Evolutionary conservation across 495 filamentous ascomycete species (phyloP).

Genomic region (Copromyces sp.): DNA sequence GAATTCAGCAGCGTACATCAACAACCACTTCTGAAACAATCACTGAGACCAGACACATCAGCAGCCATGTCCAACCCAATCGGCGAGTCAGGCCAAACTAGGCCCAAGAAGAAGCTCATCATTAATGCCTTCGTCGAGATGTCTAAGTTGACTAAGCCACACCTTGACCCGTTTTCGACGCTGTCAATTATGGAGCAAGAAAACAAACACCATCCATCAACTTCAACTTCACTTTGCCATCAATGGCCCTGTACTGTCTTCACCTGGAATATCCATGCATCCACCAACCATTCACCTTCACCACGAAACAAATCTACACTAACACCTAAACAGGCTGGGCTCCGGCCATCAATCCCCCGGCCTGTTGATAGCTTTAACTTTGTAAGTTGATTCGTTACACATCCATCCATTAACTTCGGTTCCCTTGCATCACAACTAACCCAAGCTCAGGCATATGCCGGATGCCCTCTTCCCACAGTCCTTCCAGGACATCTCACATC

Average conservation of each 20-base stretch:
- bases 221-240: neutral
- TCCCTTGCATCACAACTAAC: conserved; percentile 4
- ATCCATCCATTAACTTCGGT: neutral
- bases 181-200: neutral
- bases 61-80: neutral
- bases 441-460: conserved; percentile 39
- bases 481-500: conserved; percentile 55
- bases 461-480: conserved; percentile 49
- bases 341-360: conserved; percentile 52
- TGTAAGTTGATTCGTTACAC: conserved; percentile 12
- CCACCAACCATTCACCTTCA: too few relatives aligned
- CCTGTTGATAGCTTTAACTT: conserved; percentile 46
- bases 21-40: neutral
- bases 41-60: neutral
- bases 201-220: neutral
- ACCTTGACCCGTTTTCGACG: neutral
- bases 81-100: neutral
- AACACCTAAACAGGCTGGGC: too few relatives aligned
- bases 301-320: neutral
- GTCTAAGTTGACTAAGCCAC: conserved; percentile 17
- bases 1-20: neutral
- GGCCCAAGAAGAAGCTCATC: conserved; percentile 47
- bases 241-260: neutral
- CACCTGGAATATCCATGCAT: too few relatives aligned
- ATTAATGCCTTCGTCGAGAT: conserved; percentile 57